A percentile compares a stretch with the other conserved stretches of the same genome.
Conservation (phyloP, 106 monocot species). For the Allium fistulosum region DNA sequence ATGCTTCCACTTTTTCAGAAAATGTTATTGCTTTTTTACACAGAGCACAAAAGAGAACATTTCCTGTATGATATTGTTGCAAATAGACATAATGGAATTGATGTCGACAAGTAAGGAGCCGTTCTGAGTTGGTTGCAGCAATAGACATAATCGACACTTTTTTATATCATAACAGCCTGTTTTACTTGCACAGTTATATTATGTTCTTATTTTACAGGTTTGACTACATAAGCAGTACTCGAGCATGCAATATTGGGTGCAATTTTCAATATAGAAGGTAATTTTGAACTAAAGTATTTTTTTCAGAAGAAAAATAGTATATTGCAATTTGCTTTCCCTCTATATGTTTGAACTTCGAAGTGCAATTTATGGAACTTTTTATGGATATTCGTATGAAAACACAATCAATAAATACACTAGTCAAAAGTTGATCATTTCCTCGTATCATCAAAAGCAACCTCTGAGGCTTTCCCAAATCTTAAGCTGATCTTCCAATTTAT, state of each 20-base stretch:
- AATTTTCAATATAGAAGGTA: conserved; percentile 90
- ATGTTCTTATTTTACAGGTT: conserved; percentile 46
- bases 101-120: conserved; percentile 86
- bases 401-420: no score
- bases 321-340: no score
- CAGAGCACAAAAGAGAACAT: conserved; percentile 69
- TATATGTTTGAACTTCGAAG: no score
- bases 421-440: no score
- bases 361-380: no score
- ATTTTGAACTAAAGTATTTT: neutral
- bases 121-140: conserved; percentile 2
- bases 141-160: neutral
- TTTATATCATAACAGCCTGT: no score
- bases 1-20: no score
- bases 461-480: no score
- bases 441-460: no score
- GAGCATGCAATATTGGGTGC: conserved; percentile 92
- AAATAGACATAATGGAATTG: conserved; percentile 93
- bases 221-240: conserved; percentile 84
- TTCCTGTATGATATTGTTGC: conserved; percentile 99
- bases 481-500: no score
- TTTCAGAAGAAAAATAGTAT: no score
- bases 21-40: neutral
- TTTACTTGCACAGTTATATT: neutral
- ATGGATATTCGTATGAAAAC: no score